phyloP scores from a whole-genome alignment of 2,329 filamentous ascomycete genomes.

The Fusarium tuaranense region DNA sequence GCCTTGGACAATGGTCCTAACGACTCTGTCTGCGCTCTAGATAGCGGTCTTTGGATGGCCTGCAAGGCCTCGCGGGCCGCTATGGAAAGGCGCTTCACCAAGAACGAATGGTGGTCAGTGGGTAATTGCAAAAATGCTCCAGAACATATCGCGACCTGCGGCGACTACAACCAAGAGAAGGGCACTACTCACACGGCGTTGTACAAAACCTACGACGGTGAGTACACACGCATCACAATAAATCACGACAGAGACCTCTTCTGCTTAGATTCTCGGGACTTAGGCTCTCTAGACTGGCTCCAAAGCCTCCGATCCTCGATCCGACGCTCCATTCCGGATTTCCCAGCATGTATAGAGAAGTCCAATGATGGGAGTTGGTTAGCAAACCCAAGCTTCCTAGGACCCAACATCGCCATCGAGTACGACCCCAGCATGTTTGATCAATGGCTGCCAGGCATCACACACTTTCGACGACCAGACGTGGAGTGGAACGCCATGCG shows the following conservation, averaged over 20 bases:
- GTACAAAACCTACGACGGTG: not conserved
- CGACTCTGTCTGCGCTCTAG: conserved; percentile 23
- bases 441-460: fast-evolving
- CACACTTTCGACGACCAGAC: not conserved
- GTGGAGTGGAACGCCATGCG: not conserved
- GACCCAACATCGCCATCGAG: conserved; percentile 21
- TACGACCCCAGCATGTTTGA: conserved; percentile 13
- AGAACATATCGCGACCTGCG: not conserved
- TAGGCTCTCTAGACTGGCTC: conserved; percentile 5
- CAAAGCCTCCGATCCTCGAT: not conserved
- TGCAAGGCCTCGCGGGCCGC: conserved; percentile 22
- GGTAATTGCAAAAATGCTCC: not conserved
- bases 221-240: conserved; percentile 18
- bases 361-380: fast-evolving
- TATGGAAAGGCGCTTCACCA: conserved; percentile 12
- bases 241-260: conserved; percentile 13
- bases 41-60: conserved; percentile 23
- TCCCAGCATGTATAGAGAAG: not conserved
- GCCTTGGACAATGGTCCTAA: conserved; percentile 6
- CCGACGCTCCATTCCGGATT: not conserved
- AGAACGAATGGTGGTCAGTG: conserved; percentile 33
- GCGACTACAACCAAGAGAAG: not conserved
- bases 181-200: conserved; percentile 7
- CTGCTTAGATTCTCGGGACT: conserved; percentile 3
- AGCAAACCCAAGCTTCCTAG: conserved; percentile 8